These are phyloP conservation scores for Fonsecaea nubica DNA, from an alignment of 2,329 filamentous ascomycete species.

Conservation along the genomic window DNA sequence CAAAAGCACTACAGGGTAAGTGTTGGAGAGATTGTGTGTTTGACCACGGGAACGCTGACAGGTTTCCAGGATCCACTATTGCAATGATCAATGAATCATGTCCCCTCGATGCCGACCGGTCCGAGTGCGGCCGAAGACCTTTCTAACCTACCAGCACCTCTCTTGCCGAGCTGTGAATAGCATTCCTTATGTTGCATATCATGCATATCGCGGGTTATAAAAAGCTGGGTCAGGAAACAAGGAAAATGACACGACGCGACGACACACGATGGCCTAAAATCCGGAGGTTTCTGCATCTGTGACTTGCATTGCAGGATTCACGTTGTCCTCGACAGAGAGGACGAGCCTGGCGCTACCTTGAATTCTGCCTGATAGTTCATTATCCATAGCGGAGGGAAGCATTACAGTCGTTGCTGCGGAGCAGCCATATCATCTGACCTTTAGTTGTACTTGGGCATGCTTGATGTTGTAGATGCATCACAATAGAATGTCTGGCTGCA, in stretches of 20 bases:
- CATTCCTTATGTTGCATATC: slow-evolving; percentile 18
- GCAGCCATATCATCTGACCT: neutral
- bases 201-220: slow-evolving; percentile 14
- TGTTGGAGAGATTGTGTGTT: slow-evolving; percentile 31
- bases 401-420: neutral
- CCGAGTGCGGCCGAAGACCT: neutral
- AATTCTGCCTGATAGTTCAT: neutral
- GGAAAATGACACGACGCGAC: slow-evolving; percentile 4
- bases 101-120: neutral
- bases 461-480: neutral
- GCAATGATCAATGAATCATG: slow-evolving; percentile 30
- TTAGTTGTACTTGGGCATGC: neutral
- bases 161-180: neutral
- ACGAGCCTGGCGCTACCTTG: neutral
- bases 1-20: slow-evolving; percentile 75
- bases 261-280: neutral
- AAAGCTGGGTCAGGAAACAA: neutral
- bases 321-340: neutral
- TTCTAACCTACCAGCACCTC: slow-evolving; percentile 4
- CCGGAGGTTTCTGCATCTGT: neutral
- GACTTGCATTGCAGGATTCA: neutral
- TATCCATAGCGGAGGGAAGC: neutral
- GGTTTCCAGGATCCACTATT: slow-evolving; percentile 36
- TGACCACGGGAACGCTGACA: slow-evolving; percentile 20
- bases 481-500: neutral